Percentiles rank a stretch among this genome's conserved stretches.
phyloP scores from a whole-genome alignment of 2,329 filamentous ascomycete genomes.

The Pseudomassariella vexata region DNA sequence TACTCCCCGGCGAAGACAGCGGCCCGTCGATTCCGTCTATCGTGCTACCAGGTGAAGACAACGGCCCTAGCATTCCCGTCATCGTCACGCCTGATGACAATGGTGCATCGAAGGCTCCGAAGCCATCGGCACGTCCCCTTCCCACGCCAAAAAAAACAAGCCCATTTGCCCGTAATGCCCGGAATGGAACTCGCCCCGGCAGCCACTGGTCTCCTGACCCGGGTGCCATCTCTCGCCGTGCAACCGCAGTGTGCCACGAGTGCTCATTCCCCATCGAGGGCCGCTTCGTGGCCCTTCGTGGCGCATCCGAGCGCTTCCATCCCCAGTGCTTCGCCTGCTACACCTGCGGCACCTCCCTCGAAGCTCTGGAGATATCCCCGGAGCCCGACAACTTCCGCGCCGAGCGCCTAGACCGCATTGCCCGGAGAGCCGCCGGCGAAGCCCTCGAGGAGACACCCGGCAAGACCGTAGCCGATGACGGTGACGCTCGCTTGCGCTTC shows the following conservation, averaged over 20 bases:
- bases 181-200: constrained; percentile 35
- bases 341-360: constrained; percentile 78
- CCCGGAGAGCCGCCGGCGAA: constrained; percentile 52
- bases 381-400: constrained; percentile 71
- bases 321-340: constrained; percentile 90
- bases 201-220: constrained; percentile 57
- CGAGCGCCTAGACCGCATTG: constrained; percentile 70
- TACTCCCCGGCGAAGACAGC: constrained; percentile 25
- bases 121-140: constrained; percentile 35
- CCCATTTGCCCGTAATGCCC: constrained; percentile 25
- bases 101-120: constrained; percentile 9
- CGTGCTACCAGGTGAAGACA: constrained; percentile 26
- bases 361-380: constrained; percentile 93
- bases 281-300: constrained; percentile 79
- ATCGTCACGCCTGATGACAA: constrained; percentile 41
- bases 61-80: constrained; percentile 26
- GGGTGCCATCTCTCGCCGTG: constrained; percentile 36
- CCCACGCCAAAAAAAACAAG: constrained; percentile 37
- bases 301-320: constrained; percentile 72
- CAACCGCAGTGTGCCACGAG: constrained; percentile 73
- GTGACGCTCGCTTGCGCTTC: constrained; percentile 72
- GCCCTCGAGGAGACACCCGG: constrained; percentile 56
- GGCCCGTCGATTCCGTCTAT: constrained; percentile 32
- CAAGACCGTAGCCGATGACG: constrained; percentile 63
- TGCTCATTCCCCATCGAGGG: constrained; percentile 83